These are phyloP conservation scores for Parafenestella ontariensis DNA, from an alignment of 2,329 filamentous ascomycete genomes.

Conservation along the genomic window DNA sequence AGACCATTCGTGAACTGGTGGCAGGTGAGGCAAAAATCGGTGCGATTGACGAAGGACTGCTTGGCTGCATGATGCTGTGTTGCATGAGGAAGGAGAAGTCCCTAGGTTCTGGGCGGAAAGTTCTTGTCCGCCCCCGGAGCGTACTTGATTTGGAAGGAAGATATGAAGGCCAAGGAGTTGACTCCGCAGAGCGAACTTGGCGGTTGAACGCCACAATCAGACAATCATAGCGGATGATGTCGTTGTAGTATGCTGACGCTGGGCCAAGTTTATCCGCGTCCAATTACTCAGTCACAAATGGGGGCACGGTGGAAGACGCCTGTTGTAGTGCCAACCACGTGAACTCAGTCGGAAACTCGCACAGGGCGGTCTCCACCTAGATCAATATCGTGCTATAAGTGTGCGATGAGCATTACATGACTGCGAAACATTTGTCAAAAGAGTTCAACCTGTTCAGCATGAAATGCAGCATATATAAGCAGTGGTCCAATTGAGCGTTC, in stretches of 20 bases:
- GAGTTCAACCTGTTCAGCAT: not conserved
- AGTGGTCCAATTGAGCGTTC: not conserved
- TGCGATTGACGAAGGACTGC: slow-evolving; percentile 19
- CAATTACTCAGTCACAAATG: not conserved
- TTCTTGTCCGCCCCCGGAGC: slow-evolving; percentile 16
- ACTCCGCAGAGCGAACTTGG: slow-evolving; percentile 29
- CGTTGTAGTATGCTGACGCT: not conserved
- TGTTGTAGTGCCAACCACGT: not conserved
- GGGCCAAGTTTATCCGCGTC: not conserved
- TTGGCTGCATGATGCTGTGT: slow-evolving; percentile 30
- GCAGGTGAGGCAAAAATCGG: slow-evolving; percentile 15
- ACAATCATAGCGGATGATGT: slow-evolving; percentile 9
- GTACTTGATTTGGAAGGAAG: slow-evolving; percentile 37
- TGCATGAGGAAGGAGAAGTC: slow-evolving; percentile 31
- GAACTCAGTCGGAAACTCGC: not conserved
- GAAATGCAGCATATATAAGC: not conserved
- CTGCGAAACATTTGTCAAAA: not conserved
- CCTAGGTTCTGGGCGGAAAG: slow-evolving; percentile 20
- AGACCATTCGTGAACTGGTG: slow-evolving; percentile 19
- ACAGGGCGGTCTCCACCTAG: not conserved
- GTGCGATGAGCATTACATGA: no score
- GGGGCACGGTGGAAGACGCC: not conserved
- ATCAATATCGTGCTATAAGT: not conserved
- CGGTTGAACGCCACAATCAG: slow-evolving; percentile 21
- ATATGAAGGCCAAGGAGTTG: slow-evolving; percentile 19